Evolutionary conservation across 2,329 filamentous ascomycete species (phyloP), one percentile per base, ranked within the genome.

Genomic region (Alternaria novae-zelandiae): DNA sequence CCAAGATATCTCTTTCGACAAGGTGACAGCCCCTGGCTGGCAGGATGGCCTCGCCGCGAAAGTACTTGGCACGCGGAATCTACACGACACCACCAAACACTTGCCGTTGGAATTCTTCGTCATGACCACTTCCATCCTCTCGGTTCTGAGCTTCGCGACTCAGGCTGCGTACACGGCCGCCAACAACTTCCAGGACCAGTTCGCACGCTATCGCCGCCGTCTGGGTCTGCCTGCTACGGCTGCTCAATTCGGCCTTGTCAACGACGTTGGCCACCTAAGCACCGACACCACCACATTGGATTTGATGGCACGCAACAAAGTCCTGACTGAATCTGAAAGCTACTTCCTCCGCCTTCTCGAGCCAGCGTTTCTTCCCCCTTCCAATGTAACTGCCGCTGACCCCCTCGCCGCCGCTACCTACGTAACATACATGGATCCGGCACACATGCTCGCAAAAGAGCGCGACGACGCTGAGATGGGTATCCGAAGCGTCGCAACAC

Each of bases 351-450:
- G 41, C 7, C 44, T 69, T 11, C 59, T 69, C 15, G 67, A 69
- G 30, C 44, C 67, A n/a, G 68, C 65, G 2, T 70, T 68, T 56
- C 17, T 60, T 11, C 32, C 36, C 17, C 30, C 25, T 43, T 71
- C 65, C 64, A 41, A 49, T 30, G 61, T 65, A n/a, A 44, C 59
- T n/a, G 44, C 41, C 12, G 15, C 66, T 7, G 72, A 77, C 58
- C 67, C 71, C 13, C 68, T 77, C 9, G 72, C 74, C 10, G 68
- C 17, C 2, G 65, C 67, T 4, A 72, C 68, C 23, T 32, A 76
- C 12, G 10, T 64, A 55, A 77, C 76, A 1, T 70, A 66, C 47
- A 26, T 77, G 3, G 76, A 79, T 43, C 77, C 77, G 1, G 57
- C 51, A 25, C 43, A n/a, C 36, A 54, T 54, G 51, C 17, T 50